Conservation (phyloP, 2,329 filamentous ascomycete genomes). For the Sclerotinia minor region DNA sequence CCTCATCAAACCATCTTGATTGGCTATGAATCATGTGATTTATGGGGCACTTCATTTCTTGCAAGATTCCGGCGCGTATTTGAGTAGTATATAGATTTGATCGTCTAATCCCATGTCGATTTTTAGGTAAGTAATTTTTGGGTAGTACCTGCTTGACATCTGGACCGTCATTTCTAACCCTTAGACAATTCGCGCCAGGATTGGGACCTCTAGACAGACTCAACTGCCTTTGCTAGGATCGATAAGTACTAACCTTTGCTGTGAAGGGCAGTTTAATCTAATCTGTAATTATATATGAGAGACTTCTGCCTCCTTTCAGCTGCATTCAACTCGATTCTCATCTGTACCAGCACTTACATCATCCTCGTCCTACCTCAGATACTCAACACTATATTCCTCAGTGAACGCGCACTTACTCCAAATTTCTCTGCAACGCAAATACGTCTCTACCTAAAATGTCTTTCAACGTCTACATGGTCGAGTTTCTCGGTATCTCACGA, state of each 20-base stretch:
- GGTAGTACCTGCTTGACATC: constrained; percentile 14
- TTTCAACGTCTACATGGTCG: constrained; percentile 22
- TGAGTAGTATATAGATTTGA: not conserved
- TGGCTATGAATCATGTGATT: constrained; percentile 14
- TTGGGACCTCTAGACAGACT: constrained; percentile 21
- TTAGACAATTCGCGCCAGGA: constrained; percentile 21
- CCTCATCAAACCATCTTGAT: constrained; percentile 13
- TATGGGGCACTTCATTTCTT: constrained; percentile 3
- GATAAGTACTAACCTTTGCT: not conserved
- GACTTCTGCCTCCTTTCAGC: not conserved
- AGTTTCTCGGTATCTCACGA: constrained; percentile 20
- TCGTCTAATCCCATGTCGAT: not conserved
- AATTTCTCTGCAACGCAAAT: not conserved
- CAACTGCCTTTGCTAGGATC: constrained; percentile 11
- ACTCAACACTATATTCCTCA: not conserved
- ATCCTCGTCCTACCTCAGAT: not conserved
- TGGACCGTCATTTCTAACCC: not conserved
- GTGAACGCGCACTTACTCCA: not conserved
- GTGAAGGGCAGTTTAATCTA: not conserved
- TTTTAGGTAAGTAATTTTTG: constrained; percentile 8
- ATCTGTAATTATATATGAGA: constrained; percentile 9
- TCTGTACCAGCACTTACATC: not conserved
- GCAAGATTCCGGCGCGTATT: constrained; percentile 10
- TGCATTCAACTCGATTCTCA: not conserved
- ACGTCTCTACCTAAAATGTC: constrained; percentile 10